Base-by-base conservation (phyloP, 768 basidiomycete genomes). In the Roridomyces roridus region DNA sequence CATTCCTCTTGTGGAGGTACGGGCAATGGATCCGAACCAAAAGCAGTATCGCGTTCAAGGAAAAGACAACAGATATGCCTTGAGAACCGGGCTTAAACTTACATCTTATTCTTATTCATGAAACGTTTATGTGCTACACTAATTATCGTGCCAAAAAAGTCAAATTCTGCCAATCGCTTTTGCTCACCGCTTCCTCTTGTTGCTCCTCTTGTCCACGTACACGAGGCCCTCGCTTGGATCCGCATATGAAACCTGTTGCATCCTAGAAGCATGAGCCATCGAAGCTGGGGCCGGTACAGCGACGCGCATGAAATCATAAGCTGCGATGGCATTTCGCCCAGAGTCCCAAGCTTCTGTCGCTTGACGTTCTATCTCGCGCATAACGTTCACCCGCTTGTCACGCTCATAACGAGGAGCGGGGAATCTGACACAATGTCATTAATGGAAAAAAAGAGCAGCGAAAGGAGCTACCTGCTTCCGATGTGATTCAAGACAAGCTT, bases 401-500 rank as follows among this genome's bases (percentile, higher is more conserved):
- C 60, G 62, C 39, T 67, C 72, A 51, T 67, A 63, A 18, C 76
- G 71, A 21, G 85, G 81, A 4, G 80, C 78, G 28, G 84, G 80
- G 64, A 87, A 88, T 65, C 86, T 86, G 47, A 15, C 15, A 18
- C 1, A 41, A 25, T 29, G 51, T 39, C 11, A 25, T 24, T 25
- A 52, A 59, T 43, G 31, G 10, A 45, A 54, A 26, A 46, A 40
- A 12, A 34, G 48, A 28, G 8, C 26, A 28, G 35, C 12, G 18
- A 14, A 20, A 42, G 36, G 15, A 68, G 79, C 57, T 57, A 91
- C 89, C 87, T 80, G 49, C 78, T 75, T 56, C 90, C 85, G 28
- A 94, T 85, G 68, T 94, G 93, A 68, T 95, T 94, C 44, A 95
- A 68, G 20, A 89, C 81, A 7, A 94, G 73, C 41, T 76, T 74